Conservation (phyloP, 129 eudicot species). For the Lactuca saligna region DNA sequence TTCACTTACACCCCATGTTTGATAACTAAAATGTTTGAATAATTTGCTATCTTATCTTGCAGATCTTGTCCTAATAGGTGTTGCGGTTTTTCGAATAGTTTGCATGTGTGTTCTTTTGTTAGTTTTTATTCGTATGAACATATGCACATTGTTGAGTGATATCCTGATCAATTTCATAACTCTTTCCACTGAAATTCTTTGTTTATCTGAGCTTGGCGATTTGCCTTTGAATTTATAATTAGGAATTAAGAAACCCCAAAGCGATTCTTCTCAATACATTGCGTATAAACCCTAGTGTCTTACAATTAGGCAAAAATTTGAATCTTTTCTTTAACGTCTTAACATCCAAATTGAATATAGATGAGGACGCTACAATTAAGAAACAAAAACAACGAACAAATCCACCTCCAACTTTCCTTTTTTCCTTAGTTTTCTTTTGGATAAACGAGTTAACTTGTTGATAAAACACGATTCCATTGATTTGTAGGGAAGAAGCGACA, state of each 20-base stretch:
- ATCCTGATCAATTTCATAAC: background rate
- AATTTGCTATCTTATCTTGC: slow-evolving; percentile 11
- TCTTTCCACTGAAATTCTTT: background rate
- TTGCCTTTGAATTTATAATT: background rate
- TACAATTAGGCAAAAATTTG: background rate
- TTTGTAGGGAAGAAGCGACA: slow-evolving; percentile 19
- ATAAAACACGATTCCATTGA: background rate
- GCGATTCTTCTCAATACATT: background rate
- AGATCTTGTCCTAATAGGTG: slow-evolving; percentile 1
- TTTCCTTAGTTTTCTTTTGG: background rate
- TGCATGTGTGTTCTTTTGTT: background rate
- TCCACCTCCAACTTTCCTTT: background rate
- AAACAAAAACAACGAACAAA: too few species aligned
- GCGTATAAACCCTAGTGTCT: slow-evolving; percentile 11
- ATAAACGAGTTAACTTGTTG: background rate
- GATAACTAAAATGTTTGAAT: background rate
- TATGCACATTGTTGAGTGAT: slow-evolving; percentile 2
- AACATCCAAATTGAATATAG: too few species aligned
- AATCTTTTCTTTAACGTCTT: background rate
- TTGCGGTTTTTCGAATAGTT: background rate
- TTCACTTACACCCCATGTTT: slow-evolving; percentile 3
- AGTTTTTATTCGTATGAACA: background rate
- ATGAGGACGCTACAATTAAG: too few species aligned
- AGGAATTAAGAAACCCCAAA: background rate
- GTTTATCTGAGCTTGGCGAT: background rate